Conservation (phyloP, 768 basidiomycete species). For the Trametes maxima region DNA sequence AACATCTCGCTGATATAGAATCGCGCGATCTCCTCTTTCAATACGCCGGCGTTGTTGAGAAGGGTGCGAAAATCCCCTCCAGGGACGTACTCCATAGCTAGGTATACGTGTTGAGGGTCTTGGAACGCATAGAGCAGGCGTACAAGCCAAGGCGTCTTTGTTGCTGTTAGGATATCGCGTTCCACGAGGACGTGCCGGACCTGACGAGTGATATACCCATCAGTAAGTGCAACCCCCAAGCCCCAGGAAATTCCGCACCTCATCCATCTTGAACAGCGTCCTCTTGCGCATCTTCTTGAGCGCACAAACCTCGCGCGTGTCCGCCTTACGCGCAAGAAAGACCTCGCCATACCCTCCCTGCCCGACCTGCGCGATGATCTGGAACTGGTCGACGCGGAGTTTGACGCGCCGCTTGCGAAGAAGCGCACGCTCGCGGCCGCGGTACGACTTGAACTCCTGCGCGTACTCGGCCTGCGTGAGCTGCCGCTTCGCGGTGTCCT, state of each 20-base stretch:
- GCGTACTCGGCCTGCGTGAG: slow-evolving; percentile 56
- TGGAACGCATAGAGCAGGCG: slow-evolving; percentile 96
- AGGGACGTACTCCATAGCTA: slow-evolving; percentile 99
- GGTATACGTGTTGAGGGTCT: slow-evolving; percentile 86
- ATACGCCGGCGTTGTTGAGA: slow-evolving; percentile 95
- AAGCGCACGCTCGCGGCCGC: slow-evolving; percentile 89
- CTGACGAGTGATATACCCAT: slow-evolving; percentile 40
- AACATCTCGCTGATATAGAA: slow-evolving; percentile 99
- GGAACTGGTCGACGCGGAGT: slow-evolving; percentile 91
- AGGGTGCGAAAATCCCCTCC: slow-evolving; percentile 98
- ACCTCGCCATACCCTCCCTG: slow-evolving; percentile 99
- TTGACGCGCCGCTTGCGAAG: slow-evolving; percentile 93
- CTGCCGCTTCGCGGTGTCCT: slow-evolving; percentile 73
- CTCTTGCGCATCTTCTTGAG: slow-evolving; percentile 97
- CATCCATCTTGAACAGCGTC: slow-evolving; percentile 97
- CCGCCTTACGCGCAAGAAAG: slow-evolving; percentile 91
- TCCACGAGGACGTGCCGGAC: slow-evolving; percentile 98
- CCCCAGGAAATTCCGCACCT: slow-evolving; percentile 51
- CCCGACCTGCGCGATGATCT: slow-evolving; percentile 98
- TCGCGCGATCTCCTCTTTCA: slow-evolving; percentile 95
- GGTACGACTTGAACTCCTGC: slow-evolving; percentile 91
- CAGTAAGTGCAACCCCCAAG: not conserved
- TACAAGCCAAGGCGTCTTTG: slow-evolving; percentile 97
- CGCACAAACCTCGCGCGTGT: slow-evolving; percentile 95
- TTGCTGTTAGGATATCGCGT: slow-evolving; percentile 95